phyloP scores from a whole-genome alignment of 371 early-diverging fungal genomes.

The Mortierella polycephala region DNA sequence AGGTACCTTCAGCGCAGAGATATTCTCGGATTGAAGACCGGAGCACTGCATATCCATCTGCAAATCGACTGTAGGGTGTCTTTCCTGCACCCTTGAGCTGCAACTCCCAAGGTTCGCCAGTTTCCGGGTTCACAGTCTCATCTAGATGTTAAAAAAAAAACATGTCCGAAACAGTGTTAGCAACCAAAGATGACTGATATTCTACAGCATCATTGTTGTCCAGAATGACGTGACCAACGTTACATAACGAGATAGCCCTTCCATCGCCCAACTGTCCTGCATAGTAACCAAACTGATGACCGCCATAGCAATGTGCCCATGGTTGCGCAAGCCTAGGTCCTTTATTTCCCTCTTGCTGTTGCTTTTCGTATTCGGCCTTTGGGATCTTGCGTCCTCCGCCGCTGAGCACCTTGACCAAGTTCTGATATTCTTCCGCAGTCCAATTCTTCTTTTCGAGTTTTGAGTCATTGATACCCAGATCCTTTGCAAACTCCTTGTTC shows the following conservation, averaged over 20 bases:
- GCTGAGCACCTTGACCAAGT: conserved; percentile 33
- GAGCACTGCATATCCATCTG: conserved; percentile 89
- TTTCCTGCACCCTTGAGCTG: conserved; percentile 87
- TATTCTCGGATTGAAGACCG: conserved; percentile 88
- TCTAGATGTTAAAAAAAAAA: conserved; percentile 8
- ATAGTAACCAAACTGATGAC: conserved; percentile 89
- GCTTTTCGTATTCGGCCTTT: background rate
- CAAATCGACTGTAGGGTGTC: conserved; percentile 90
- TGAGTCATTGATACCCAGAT: conserved; percentile 18
- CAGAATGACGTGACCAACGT: conserved; percentile 23
- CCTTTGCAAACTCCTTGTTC: conserved; percentile 40
- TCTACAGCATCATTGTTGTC: background rate
- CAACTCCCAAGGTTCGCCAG: conserved; percentile 75
- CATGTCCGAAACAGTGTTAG: background rate
- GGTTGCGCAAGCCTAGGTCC: conserved; percentile 66
- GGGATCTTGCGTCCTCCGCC: conserved; percentile 25
- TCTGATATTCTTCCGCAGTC: conserved; percentile 28
- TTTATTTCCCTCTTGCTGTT: background rate
- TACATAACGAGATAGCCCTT: conserved; percentile 83
- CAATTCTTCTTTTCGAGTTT: conserved; percentile 24
- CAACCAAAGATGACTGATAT: background rate
- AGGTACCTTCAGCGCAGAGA: conserved; percentile 79
- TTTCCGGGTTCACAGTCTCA: conserved; percentile 50
- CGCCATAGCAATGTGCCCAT: conserved; percentile 89
- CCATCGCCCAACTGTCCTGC: conserved; percentile 90